Base-by-base conservation (phyloP, 495 filamentous ascomycete species). In the Aspergillus conjunctus region DNA sequence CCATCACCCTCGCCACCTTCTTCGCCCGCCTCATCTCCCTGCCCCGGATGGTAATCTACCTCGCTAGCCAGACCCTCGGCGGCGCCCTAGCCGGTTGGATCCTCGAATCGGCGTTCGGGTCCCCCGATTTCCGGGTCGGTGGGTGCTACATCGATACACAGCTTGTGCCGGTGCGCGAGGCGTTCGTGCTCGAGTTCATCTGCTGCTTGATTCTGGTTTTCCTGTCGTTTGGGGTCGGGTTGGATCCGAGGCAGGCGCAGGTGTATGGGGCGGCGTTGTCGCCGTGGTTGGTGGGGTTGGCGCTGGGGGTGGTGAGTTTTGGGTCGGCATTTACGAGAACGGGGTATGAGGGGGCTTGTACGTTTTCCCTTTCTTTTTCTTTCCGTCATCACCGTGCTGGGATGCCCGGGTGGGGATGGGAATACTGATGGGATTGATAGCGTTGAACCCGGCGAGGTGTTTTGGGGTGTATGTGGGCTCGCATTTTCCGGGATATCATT, bases 181-280 rank as follows among this genome's bases (percentile, higher is more conserved):
- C 70, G 12, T 73, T 80, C 34, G 52, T 79, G 34, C 69, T 78
- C 31, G 81, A 83, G 66, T 74, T 73, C 37, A 65, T 80, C 30
- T 69, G 66, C 9, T 76, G 69, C 12, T 66, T 77, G 26, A 63
- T 66, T 17, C 55, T 81, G 26, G 66, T 82, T 22, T 76, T 72
- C 51, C 50, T 76, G 30, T 66, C 73, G 4, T 76, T 77, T 63
- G 81, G 83, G 2, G 75, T 82, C 18, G 83, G 78, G 14, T 73
- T 87, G 3, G 83, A 87, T 65, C 83, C 83, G 6, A 69, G 83
- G 12, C 82, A 84, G 62, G 69, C 63, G 10, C 51, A 76, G 10
- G 65, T 83, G 3, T 83, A 79, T 60, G 83, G 83, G 1, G 77
- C 76, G 9, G 73, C 78, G 1, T 59, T 79, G 31, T 77, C 77